Base-by-base conservation (phyloP, 1,284 basidiomycete genomes). In the Singerocomus inundabilis region DNA sequence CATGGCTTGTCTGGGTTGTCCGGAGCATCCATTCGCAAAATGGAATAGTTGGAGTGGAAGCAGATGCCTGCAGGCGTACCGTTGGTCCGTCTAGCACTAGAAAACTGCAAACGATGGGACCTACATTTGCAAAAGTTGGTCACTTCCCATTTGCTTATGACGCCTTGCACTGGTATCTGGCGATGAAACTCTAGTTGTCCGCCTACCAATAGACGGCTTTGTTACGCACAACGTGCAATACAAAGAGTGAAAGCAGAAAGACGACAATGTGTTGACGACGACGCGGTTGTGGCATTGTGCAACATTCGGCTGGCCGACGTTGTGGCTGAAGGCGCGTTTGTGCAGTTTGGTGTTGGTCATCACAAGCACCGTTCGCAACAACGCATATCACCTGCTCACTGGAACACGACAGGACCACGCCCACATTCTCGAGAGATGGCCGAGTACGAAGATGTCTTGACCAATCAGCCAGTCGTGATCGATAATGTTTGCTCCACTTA, bases 401-500 rank as follows among this genome's bases (percentile, higher is more conserved):
- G 15, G 52, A 41, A 52, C 29, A 21, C 31, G 31, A 53, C 46
- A 16, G 33, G 29, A n/a, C n/a, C n/a, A n/a, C n/a, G n/a, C 48
- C 33, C 50, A 44, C 54, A 34, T 34, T 45, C 56, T 34, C 46
- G 44, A 54, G 46, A 54, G 56, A 89, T 90, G 88, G 79, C 83
- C 52, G 89, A 91, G 74, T 91, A 84, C 68, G 89, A 92, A 68
- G 91, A 93, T 67, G 91, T 93, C 61, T 81, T 93, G 66, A 92
- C 91, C 46, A 93, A 93, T 72, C 91, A 93, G 69, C 91, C 91
- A 4, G 89, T 98, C 55, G 93, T 98, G 58, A 96, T 98, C 62
- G 94, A 98, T 77, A 97, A 98, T 76, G 93, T 95, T 55, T 59
- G 85, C 71, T 47, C 54, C 55, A 53, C 59, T 53, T 45, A 49